These are phyloP conservation scores for Citrus cavaleriei DNA, from an alignment of 345 rosid genomes.

Conservation along the genomic window DNA sequence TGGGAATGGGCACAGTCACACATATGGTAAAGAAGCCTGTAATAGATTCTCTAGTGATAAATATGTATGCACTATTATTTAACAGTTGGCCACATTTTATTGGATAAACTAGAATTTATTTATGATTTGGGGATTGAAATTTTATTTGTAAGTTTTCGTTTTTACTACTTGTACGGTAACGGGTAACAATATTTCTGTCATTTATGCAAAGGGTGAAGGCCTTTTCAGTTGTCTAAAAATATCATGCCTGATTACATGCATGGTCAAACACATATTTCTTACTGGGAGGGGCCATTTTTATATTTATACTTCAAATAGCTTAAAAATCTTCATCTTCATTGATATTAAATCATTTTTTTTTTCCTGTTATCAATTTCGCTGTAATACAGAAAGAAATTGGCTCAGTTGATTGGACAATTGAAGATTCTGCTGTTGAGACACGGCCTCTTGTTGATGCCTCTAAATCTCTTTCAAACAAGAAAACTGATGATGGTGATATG, in stretches of 20 bases:
- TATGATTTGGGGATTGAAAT: background rate
- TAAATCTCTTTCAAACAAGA: slow-evolving; percentile 9
- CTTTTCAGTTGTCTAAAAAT: background rate
- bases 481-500: slow-evolving; percentile 24
- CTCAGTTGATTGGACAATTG: slow-evolving; percentile 23
- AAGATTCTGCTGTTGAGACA: slow-evolving; percentile 29
- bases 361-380: slow-evolving; percentile 24
- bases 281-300: background rate
- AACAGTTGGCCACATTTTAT: background rate
- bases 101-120: background rate
- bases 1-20: too few species aligned
- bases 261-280: background rate
- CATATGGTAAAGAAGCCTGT: background rate
- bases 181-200: background rate
- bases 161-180: background rate
- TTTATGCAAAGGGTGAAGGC: background rate
- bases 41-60: background rate
- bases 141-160: background rate
- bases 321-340: slow-evolving; percentile 12
- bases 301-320: background rate
- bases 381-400: slow-evolving; percentile 14
- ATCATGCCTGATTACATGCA: background rate
- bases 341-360: background rate
- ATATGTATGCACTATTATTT: background rate
- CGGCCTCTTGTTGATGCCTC: slow-evolving; percentile 21